Evolutionary conservation across 2,329 filamentous ascomycete genomes (phyloP), one percentile per base, ranked within the genome.

Genomic region (Davidsoniella australis): DNA sequence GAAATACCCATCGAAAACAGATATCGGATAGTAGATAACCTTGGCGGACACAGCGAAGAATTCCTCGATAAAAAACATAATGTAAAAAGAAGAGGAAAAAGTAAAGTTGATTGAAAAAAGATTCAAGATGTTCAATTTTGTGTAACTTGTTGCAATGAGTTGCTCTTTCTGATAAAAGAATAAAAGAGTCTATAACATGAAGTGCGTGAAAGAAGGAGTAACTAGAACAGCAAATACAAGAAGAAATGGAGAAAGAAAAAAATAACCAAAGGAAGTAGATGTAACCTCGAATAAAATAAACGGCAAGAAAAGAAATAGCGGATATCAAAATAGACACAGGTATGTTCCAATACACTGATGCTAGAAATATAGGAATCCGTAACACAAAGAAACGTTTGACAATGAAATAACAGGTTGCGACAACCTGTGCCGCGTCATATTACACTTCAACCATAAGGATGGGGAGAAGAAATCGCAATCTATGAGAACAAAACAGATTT

Each of bases 401-500:
- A 45, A 41, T 36, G 36, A 41, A 51, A 48, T 40, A 44, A 41
- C 18, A 45, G 36, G 14, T 20, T 24, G 43, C 26, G 45, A 51
- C 49, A 45, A 41, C 47, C 43, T 29, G 39, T 41, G 26, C 26
- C 43, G 37, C 43, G 24, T 47, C 48, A 48, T 39, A 40, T 47
- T 50, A 45, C 41, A 41, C 23, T 36, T 29, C 41, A 24, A 36
- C 45, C 40, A 33, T 33, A 33, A 10, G 6, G 4, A 33, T 8
- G 9, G 42, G 29, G 36, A 49, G 45, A 49, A 40, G 47, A 46
- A 43, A 46, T 24, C 24, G 37, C 29, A 33, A 66, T 66, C 3
- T 69, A 68, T 42, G 68, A 68, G 55, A 64, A 68, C 47, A 59
- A 58, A 29, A 67, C 66, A 38, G 24, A 17, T 50, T 48, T 24